Percentiles rank a stretch among this genome's conserved stretches.
Evolutionary conservation across 768 basidiomycete genomes (phyloP).

Genomic region (Suillus placidus): DNA sequence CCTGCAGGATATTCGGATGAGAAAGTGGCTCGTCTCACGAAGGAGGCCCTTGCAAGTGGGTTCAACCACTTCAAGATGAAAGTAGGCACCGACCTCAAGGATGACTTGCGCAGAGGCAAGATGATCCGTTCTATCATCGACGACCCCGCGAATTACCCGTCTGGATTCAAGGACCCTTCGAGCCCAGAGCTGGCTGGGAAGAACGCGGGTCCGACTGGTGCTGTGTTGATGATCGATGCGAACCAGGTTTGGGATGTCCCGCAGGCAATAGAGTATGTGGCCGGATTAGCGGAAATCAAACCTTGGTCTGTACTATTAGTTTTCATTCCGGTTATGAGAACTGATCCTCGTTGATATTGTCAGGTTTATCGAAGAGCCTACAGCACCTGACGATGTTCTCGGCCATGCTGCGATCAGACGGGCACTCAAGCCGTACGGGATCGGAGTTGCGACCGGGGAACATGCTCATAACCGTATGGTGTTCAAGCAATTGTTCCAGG

Average conservation of each 20-base stretch:
- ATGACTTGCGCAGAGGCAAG: conserved; percentile 84
- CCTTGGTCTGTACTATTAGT: conserved; percentile 66
- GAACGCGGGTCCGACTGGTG: conserved; percentile 93
- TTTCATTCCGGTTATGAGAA: neutral
- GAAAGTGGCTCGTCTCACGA: conserved; percentile 84
- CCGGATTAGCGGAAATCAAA: conserved; percentile 73
- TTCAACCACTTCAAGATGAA: conserved; percentile 99
- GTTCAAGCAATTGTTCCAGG: conserved; percentile 94
- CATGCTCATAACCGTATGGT: conserved; percentile 93
- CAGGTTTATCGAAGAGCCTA: conserved; percentile 94
- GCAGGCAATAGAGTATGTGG: conserved; percentile 91
- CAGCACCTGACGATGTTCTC: conserved; percentile 88
- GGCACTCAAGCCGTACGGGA: conserved; percentile 74
- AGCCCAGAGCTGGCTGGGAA: conserved; percentile 73
- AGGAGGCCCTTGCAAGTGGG: conserved; percentile 80
- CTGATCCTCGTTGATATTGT: neutral
- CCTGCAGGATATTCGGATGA: conserved; percentile 83
- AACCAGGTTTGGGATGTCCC: conserved; percentile 97
- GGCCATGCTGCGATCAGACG: conserved; percentile 82
- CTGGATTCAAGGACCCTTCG: conserved; percentile 56
- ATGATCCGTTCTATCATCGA: conserved; percentile 96
- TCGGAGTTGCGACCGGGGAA: conserved; percentile 93
- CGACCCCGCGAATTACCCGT: conserved; percentile 80
- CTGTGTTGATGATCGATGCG: conserved; percentile 96
- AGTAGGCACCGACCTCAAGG: conserved; percentile 81